Percentiles rank a stretch among this genome's conserved stretches.
These are phyloP conservation scores for Wickerhamomyces sp. DNA, from an alignment of 1,139 yeast species.

Conservation along the genomic window DNA sequence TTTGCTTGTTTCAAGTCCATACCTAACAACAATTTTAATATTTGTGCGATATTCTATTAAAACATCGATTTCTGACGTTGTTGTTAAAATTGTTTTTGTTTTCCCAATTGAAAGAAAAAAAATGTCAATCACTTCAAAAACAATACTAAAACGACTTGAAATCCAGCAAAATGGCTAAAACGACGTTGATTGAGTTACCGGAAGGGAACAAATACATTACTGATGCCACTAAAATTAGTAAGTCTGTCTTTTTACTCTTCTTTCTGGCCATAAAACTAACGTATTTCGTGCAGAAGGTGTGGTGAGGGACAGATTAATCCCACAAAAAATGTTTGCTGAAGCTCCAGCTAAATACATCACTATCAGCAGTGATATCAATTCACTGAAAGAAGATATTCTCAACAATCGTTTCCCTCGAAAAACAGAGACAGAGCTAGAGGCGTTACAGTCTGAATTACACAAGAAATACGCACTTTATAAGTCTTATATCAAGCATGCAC, in stretches of 20 bases:
- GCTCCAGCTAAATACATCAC: neutral
- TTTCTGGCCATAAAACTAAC: neutral
- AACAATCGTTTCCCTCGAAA: neutral
- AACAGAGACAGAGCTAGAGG: neutral
- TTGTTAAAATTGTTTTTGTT: neutral
- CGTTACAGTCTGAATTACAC: conserved; percentile 3
- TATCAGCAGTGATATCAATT: neutral
- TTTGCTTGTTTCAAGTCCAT: too few species aligned
- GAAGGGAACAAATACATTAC: neutral
- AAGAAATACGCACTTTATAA: conserved; percentile 8
- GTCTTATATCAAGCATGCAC: conserved; percentile 12
- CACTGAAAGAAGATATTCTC: neutral
- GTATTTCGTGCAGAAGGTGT: conserved; percentile 1
- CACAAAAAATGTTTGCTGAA: conserved; percentile 2
- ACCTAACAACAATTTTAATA: too few species aligned
- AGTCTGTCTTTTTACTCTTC: neutral
- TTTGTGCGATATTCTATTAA: too few species aligned
- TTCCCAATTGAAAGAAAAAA: neutral
- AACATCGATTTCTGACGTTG: neutral
- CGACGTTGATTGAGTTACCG: too few species aligned
- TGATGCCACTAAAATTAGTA: conserved; percentile 2
- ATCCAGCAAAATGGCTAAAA: too few species aligned
- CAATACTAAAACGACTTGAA: neutral
- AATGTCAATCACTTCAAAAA: neutral
- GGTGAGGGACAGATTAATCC: conserved; percentile 4